Evolutionary conservation across 139 green algal genomes (phyloP), one percentile per base, ranked within the genome.

Genomic region (Picochlorum sp.): DNA sequence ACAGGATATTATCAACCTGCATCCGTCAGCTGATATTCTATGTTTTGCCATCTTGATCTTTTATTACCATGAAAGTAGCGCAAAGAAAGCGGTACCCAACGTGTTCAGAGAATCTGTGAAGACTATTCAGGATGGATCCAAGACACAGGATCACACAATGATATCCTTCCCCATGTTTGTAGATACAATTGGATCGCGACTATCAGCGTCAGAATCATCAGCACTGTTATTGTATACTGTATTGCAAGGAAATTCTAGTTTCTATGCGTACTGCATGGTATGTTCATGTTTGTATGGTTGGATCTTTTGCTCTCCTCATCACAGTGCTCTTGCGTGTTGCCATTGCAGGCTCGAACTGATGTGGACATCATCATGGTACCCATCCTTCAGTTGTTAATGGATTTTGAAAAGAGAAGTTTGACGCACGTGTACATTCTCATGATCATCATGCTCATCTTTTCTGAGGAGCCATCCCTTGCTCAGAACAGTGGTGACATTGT

Each of bases 381-480:
- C 6, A 66, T 94, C 45, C 73, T 94, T 71, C 68, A 78, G 28
- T 30, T 62, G 37, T 67, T 85, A 30, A 78, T 85, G 63, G 38
- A n/a, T 3, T 58, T 63, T 7, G 47, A 65, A 10, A 47, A 56
- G 13, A 57, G 68, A 44, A 73, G 62, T 4, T 34, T 66, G 49
- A 76, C 77, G 49, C 73, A 85, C 67, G 62, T 88, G 50, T 92
- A 89, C 76, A 83, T 89, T 60, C 73, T 89, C 63, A 80, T 94
- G 65, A 92, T 95, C 63, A 79, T 93, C 54, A 57, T 95, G 56
- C 77, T 96, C 38, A 92, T 95, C 49, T 76, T 96, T 34, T 87
- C 71, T 67, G 86, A 95, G 71, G 88, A 94, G 70, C 37, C 78
- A 8, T 76, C 76, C 24, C 92, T 94, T 69, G 77, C 77, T 21